Evolutionary conservation across 1,284 basidiomycete species (phyloP), one percentile per base, ranked within the genome.

Genomic region (Cystobasidiaceae sp.): DNA sequence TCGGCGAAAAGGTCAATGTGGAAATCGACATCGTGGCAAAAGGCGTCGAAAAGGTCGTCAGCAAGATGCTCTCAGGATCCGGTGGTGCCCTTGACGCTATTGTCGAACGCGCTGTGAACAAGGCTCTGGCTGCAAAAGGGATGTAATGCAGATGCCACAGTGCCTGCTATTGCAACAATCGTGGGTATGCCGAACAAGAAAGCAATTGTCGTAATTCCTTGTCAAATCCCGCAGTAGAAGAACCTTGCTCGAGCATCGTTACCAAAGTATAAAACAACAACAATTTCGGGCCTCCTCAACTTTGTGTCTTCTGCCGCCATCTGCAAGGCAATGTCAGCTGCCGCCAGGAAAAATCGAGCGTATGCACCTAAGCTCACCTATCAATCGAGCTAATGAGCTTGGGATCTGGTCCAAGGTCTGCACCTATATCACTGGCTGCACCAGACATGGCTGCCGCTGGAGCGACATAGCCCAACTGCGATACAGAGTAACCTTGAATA

Each of bases 11-110:
- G 70, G 93, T 97, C 68, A 98, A 98, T 76, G 85, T 97, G 69
- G 94, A 99, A 79, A 90, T 89, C 50, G 92, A 94, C 73, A 91
- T 93, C 85, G 84, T 92, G 15, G 89, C 88, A 25, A 93, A 92
- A 77, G 90, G 89, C 70, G 88, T 92, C 3, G 83, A 84, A 73
- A 90, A 90, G 79, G 86, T 88, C 61, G 88, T 92, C 2, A 74
- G 79, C 39, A 88, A 88, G 62, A 85, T 87, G 43, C 79, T 93
- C 52, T 84, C 83, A 11, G 83, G 85, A 6, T 68, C 69, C 23
- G 81, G 82, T 39, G 62, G 52, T 30, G 41, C 54, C 1, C 33
- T 64, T 19, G 23, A 41, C 19, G 30, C 46, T n/a, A 30, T 64
- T n/a, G 44, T 64, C 13, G 62, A 64, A 33, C 52, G 48, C 27